These are phyloP conservation scores for Chromosphaera perkinsii DNA, from an alignment of 208 protist genomes.

Conservation along the genomic window DNA sequence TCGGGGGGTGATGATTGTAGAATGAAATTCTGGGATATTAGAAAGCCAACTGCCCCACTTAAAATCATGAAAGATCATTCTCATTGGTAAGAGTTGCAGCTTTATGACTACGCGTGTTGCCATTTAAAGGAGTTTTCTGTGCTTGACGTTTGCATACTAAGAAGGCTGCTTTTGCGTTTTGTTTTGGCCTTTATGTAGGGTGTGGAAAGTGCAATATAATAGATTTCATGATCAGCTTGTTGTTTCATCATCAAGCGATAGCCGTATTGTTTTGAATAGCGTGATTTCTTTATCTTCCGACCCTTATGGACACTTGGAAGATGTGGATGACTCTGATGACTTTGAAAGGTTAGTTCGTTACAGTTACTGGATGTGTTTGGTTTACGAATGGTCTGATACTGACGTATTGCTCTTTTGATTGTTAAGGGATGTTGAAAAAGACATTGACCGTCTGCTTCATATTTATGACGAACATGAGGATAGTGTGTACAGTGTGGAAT, in stretches of 20 bases:
- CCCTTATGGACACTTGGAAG: background rate
- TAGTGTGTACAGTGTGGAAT: constrained; percentile 36
- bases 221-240: constrained; percentile 34
- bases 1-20: constrained; percentile 17
- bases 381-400: no score
- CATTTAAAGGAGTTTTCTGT: no score
- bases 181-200: constrained; percentile 9
- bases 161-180: background rate
- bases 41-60: background rate
- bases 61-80: constrained; percentile 11
- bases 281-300: background rate
- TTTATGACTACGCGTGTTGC: background rate
- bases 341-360: background rate
- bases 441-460: no score
- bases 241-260: constrained; percentile 11
- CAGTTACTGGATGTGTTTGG: no score
- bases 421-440: no score
- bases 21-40: constrained; percentile 22
- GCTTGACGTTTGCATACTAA: no score
- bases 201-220: constrained; percentile 33
- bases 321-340: background rate
- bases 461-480: constrained; percentile 40
- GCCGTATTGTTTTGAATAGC: background rate
- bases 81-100: constrained; percentile 7
- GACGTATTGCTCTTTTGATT: no score